These are phyloP conservation scores for Plasmodium inui DNA, from an alignment of 169 alveolate species.

Conservation along the genomic window DNA sequence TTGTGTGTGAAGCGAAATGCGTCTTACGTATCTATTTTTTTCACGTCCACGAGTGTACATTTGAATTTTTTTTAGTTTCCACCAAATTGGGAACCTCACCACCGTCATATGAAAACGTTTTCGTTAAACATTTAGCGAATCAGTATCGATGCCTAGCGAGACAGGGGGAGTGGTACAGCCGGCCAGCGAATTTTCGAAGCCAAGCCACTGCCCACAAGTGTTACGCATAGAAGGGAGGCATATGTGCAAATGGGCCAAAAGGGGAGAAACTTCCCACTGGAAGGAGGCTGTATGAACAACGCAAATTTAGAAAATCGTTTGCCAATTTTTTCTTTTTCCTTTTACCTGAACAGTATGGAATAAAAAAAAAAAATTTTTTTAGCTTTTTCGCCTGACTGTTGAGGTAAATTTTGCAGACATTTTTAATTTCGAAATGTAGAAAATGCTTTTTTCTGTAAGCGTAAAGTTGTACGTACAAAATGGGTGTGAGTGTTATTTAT, in stretches of 20 bases:
- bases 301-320: background rate
- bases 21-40: background rate
- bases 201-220: background rate
- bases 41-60: background rate
- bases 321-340: background rate
- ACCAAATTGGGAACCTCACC: background rate
- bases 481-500: background rate
- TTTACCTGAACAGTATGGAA: background rate
- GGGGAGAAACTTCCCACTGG: background rate
- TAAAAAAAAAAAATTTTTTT: background rate
- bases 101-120: background rate
- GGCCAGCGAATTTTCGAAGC: background rate
- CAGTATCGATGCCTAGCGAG: background rate
- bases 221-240: background rate
- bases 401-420: background rate
- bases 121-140: background rate
- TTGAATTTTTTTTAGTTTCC: background rate
- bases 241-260: background rate
- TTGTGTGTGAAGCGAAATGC: background rate
- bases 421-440: background rate
- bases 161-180: background rate
- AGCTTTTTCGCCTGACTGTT: conserved; percentile 1
- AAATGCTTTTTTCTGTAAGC: background rate
- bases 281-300: background rate
- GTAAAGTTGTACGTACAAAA: conserved; percentile 2